Conservation (phyloP, 1,139 yeast species). For the Suhomyces bokatorum region DNA sequence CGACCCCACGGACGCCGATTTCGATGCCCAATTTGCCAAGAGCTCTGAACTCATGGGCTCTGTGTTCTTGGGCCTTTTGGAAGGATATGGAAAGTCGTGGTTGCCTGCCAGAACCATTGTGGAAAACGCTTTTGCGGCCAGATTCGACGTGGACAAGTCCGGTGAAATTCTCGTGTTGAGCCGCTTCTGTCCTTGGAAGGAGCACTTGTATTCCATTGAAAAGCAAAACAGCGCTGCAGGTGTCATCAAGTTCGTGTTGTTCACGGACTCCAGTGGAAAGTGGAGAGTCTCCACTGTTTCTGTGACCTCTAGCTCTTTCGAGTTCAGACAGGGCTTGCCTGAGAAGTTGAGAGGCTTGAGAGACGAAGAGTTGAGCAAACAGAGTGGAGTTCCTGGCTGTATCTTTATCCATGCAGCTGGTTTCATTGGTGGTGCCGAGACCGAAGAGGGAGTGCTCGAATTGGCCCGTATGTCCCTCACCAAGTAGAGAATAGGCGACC, state of each 20-base stretch:
- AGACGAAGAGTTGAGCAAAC: slow-evolving; percentile 73
- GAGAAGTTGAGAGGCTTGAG: slow-evolving; percentile 93
- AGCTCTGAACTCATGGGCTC: slow-evolving; percentile 85
- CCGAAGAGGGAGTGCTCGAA: slow-evolving; percentile 73
- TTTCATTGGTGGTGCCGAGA: slow-evolving; percentile 90
- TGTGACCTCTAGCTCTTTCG: slow-evolving; percentile 69
- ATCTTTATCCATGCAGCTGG: slow-evolving; percentile 96
- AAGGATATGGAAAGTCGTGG: slow-evolving; percentile 83
- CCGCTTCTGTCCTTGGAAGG: slow-evolving; percentile 91
- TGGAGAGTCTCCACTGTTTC: slow-evolving; percentile 96
- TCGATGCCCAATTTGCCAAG: slow-evolving; percentile 62
- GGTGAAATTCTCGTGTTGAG: slow-evolving; percentile 76
- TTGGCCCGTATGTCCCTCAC: slow-evolving; percentile 55
- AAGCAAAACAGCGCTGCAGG: slow-evolving; percentile 56
- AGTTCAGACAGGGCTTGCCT: slow-evolving; percentile 83
- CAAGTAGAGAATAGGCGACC: neutral
- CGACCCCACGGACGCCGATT: slow-evolving; percentile 61
- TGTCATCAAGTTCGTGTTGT: slow-evolving; percentile 71
- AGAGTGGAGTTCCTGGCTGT: slow-evolving; percentile 80
- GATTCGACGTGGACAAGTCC: slow-evolving; percentile 55
- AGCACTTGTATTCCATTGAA: slow-evolving; percentile 79
- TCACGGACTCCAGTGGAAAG: slow-evolving; percentile 65
- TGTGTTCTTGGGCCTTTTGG: slow-evolving; percentile 67
- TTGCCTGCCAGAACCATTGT: slow-evolving; percentile 85
- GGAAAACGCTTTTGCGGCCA: slow-evolving; percentile 58